These are phyloP conservation scores for Phyllosticta paracitricarpa DNA, from an alignment of 2,329 filamentous ascomycete species.

Conservation along the genomic window DNA sequence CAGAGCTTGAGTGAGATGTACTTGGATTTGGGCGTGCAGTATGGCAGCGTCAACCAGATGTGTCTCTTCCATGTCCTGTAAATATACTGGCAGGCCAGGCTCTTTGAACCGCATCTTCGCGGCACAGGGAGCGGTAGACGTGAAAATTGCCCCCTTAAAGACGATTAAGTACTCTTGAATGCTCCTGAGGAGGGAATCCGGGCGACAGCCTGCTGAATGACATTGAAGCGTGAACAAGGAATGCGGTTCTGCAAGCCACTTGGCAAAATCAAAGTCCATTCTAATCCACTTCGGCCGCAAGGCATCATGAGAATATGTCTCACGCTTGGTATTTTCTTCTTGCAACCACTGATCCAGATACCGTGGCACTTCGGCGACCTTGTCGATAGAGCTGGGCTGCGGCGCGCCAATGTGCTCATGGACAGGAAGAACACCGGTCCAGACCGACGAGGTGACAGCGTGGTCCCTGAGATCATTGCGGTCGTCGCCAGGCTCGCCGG, in stretches of 20 bases:
- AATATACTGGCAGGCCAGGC: neutral
- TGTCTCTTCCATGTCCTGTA: neutral
- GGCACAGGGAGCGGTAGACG: no score
- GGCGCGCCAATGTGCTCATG: slow-evolving; percentile 55
- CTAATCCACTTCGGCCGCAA: neutral
- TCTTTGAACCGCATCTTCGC: no score
- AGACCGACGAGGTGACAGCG: slow-evolving; percentile 41
- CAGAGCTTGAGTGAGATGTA: neutral
- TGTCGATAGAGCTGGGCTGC: slow-evolving; percentile 49
- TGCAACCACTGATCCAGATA: neutral
- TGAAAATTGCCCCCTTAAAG: no score
- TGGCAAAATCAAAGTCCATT: neutral
- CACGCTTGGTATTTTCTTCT: neutral
- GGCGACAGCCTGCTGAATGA: no score
- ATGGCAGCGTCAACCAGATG: neutral
- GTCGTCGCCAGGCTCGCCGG: slow-evolving; percentile 53
- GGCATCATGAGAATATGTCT: neutral
- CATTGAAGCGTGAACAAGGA: no score
- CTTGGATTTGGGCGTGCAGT: neutral
- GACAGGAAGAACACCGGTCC: slow-evolving; percentile 54
- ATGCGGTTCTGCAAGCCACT: no score
- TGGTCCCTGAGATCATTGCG: slow-evolving; percentile 43
- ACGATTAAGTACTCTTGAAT: no score
- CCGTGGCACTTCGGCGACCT: neutral
- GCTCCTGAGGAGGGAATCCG: no score